These are phyloP conservation scores for Pichia pseudocactophila DNA, from an alignment of 805 yeast species.

Conservation along the genomic window DNA sequence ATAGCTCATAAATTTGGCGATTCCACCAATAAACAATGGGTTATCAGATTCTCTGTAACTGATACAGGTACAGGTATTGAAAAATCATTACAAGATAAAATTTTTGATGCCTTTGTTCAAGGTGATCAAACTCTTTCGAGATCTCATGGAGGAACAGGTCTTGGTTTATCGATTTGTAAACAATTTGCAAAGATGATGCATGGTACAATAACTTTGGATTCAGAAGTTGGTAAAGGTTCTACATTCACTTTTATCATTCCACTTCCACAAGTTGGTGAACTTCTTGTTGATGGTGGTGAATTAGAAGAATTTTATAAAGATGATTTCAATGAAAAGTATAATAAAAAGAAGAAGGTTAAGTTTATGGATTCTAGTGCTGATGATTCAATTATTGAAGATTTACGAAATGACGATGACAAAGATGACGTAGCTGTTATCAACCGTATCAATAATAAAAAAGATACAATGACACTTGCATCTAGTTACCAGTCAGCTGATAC, in stretches of 20 bases:
- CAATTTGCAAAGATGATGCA: slow-evolving; percentile 88
- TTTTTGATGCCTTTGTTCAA: slow-evolving; percentile 94
- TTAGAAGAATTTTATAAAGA: slow-evolving; percentile 47
- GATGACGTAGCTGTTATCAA: slow-evolving; percentile 1
- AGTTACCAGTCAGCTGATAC: slow-evolving; percentile 5
- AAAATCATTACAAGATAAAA: slow-evolving; percentile 66
- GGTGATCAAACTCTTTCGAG: slow-evolving; percentile 92
- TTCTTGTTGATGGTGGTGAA: slow-evolving; percentile 26
- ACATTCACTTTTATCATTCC: slow-evolving; percentile 77
- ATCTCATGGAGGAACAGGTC: slow-evolving; percentile 92
- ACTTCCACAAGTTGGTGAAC: slow-evolving; percentile 53
- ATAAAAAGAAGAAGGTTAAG: slow-evolving; percentile 36
- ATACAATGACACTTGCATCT: slow-evolving; percentile 9
- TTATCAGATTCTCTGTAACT: slow-evolving; percentile 58
- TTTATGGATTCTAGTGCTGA: slow-evolving; percentile 21
- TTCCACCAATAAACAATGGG: slow-evolving; percentile 39
- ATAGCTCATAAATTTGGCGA: slow-evolving; percentile 16
- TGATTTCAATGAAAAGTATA: slow-evolving; percentile 52
- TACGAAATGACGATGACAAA: slow-evolving; percentile 1
- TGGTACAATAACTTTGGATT: slow-evolving; percentile 63
- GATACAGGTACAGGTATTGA: slow-evolving; percentile 97
- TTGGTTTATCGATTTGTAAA: slow-evolving; percentile 81
- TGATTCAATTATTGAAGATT: neutral
- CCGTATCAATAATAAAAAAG: neutral
- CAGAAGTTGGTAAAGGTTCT: slow-evolving; percentile 76